A percentile compares a stretch with the other conserved stretches of the same genome.
phyloP scores from a whole-genome alignment of 805 yeast species.

The Metschnikowia santaceciliae region DNA sequence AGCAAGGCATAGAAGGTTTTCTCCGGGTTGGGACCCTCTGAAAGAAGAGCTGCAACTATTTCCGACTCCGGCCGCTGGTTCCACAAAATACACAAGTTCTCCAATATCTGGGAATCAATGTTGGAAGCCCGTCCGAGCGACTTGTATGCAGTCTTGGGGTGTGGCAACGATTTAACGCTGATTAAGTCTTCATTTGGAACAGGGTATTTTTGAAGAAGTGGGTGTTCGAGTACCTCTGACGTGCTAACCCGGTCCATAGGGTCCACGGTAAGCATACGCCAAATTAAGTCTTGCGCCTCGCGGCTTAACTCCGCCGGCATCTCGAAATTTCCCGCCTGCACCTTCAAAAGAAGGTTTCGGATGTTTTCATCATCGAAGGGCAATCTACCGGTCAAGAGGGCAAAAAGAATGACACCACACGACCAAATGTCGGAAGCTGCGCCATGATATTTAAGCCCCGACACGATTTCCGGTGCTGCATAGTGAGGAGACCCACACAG shows the following conservation, averaged over 20 bases:
- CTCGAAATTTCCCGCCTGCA: constrained; percentile 69
- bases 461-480: constrained; percentile 83
- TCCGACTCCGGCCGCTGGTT: constrained; percentile 47
- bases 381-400: constrained; percentile 72
- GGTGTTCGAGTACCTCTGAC: constrained; percentile 57
- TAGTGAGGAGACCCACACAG: constrained; percentile 88
- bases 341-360: constrained; percentile 64
- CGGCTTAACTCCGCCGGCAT: constrained; percentile 62
- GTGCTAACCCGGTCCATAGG: constrained; percentile 72
- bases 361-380: constrained; percentile 84
- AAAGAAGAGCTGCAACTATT: constrained; percentile 33
- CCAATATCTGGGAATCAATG: constrained; percentile 51
- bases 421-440: constrained; percentile 88
- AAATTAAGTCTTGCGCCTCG: constrained; percentile 67
- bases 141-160: constrained; percentile 50
- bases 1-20: constrained; percentile 45
- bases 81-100: constrained; percentile 56
- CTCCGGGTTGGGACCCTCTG: constrained; percentile 41
- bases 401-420: constrained; percentile 79
- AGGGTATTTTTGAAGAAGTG: constrained; percentile 51
- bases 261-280: constrained; percentile 62
- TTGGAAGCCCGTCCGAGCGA: constrained; percentile 46
- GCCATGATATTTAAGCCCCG: constrained; percentile 75
- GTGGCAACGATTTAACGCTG: constrained; percentile 47
- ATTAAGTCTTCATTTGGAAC: constrained; percentile 43